These are phyloP conservation scores for Clausena lansium DNA, from an alignment of 345 rosid species.

Conservation along the genomic window DNA sequence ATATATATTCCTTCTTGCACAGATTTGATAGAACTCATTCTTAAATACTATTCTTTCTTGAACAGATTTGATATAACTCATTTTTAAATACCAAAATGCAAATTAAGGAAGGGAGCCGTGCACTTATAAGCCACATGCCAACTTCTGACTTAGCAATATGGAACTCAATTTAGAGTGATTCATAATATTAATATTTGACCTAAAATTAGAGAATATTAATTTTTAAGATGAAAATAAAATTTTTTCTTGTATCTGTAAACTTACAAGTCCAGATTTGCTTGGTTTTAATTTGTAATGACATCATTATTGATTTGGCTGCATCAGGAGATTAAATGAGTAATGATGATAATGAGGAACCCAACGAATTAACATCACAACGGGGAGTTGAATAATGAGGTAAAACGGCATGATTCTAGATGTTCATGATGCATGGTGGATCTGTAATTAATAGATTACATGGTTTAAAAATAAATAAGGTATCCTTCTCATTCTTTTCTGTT, in stretches of 20 bases:
- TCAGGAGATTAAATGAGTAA: slow-evolving; percentile 20
- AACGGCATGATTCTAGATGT: slow-evolving; percentile 2
- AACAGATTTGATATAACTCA: too few species aligned
- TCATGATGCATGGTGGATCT: slow-evolving; percentile 10
- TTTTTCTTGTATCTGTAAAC: not conserved
- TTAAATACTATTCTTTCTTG: too few species aligned
- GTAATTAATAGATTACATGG: slow-evolving; percentile 28
- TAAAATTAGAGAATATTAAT: not conserved
- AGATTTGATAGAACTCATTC: too few species aligned
- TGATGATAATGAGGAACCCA: slow-evolving; percentile 22
- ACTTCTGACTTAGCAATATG: too few species aligned
- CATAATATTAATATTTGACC: not conserved
- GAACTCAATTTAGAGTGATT: too few species aligned
- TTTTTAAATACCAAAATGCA: too few species aligned
- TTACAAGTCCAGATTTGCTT: not conserved
- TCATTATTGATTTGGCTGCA: slow-evolving; percentile 13
- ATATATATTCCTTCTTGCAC: too few species aligned
- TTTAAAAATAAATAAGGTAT: slow-evolving; percentile 15
- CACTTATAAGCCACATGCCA: too few species aligned
- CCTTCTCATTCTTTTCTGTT: slow-evolving; percentile 49
- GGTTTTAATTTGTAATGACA: not conserved
- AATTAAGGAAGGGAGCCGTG: too few species aligned
- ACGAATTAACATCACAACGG: slow-evolving; percentile 24
- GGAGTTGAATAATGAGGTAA: slow-evolving; percentile 35
- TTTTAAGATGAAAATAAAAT: not conserved